phyloP scores from a whole-genome alignment of 1,139 yeast genomes.

The Zygosaccharomyces sapae region DNA sequence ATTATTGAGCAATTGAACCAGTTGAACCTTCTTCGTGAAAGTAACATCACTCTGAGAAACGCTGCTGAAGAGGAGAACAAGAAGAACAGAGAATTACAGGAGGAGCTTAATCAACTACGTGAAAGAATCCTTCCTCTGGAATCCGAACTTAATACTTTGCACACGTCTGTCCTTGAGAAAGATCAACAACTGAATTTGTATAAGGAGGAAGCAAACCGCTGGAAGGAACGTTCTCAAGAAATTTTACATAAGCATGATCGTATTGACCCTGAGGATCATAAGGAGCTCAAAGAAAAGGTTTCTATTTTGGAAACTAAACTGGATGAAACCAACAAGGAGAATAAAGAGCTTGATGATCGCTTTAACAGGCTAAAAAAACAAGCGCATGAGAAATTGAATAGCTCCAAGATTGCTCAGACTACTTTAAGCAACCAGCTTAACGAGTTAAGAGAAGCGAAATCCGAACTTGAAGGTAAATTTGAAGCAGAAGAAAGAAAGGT shows the following conservation, averaged over 20 bases:
- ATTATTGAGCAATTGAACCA: slow-evolving; percentile 62
- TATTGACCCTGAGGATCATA: slow-evolving; percentile 46
- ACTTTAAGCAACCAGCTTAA: slow-evolving; percentile 19
- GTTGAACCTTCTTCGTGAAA: slow-evolving; percentile 66
- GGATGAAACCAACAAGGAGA: slow-evolving; percentile 27
- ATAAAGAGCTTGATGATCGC: slow-evolving; percentile 34
- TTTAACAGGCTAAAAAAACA: slow-evolving; percentile 36
- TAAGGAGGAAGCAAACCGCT: slow-evolving; percentile 45
- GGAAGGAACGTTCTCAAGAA: slow-evolving; percentile 51
- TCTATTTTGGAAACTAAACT: slow-evolving; percentile 26
- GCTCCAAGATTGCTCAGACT: slow-evolving; percentile 34
- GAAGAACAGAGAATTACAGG: slow-evolving; percentile 36
- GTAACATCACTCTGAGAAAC: slow-evolving; percentile 61
- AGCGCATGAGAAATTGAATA: slow-evolving; percentile 40
- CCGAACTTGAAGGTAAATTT: slow-evolving; percentile 19
- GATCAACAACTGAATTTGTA: slow-evolving; percentile 40
- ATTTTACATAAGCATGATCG: slow-evolving; percentile 47
- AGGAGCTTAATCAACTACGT: slow-evolving; percentile 36
- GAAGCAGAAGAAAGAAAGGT: slow-evolving; percentile 17
- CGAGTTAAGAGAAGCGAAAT: slow-evolving; percentile 19
- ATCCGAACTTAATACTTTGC: slow-evolving; percentile 30
- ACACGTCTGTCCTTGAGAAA: slow-evolving; percentile 43
- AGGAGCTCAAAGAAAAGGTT: slow-evolving; percentile 37
- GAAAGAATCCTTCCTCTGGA: slow-evolving; percentile 27
- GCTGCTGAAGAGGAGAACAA: slow-evolving; percentile 39